Percentiles rank a stretch among this genome's conserved stretches.
Conservation (phyloP, 495 filamentous ascomycete species). For the Aspergillus sclerotiicarbonarius region DNA sequence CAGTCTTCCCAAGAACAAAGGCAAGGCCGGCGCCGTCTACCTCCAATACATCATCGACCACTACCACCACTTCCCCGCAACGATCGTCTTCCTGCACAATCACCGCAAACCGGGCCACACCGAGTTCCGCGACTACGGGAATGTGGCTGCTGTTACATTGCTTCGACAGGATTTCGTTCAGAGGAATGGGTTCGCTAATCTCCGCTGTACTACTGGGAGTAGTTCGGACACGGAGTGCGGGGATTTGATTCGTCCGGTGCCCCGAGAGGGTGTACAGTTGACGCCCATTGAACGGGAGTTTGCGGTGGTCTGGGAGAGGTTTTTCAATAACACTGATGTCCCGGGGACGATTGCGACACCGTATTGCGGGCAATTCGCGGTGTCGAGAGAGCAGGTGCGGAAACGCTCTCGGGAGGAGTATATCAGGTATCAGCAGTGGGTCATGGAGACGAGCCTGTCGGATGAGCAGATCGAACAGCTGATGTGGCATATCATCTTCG, state of each 20-base stretch:
- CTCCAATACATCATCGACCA: constrained; percentile 52
- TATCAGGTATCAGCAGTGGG: constrained; percentile 54
- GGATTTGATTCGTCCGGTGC: constrained; percentile 13
- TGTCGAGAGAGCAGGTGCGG: constrained; percentile 51
- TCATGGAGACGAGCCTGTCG: constrained; percentile 55
- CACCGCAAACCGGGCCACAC: constrained; percentile 46
- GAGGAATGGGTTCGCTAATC: constrained; percentile 47
- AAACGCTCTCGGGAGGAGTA: constrained; percentile 53
- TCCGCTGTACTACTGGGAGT: constrained; percentile 35
- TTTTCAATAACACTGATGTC: constrained; percentile 46
- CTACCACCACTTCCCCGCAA: constrained; percentile 46
- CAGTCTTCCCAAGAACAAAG: constrained; percentile 42
- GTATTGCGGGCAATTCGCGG: constrained; percentile 73
- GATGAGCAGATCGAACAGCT: constrained; percentile 61
- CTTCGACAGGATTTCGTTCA: constrained; percentile 43
- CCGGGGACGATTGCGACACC: constrained; percentile 48
- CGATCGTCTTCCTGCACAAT: constrained; percentile 49
- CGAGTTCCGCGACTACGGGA: constrained; percentile 46
- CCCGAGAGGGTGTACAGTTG: constrained; percentile 23
- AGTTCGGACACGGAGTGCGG: constrained; percentile 33
- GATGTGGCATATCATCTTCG: constrained; percentile 70
- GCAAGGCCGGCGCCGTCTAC: constrained; percentile 48
- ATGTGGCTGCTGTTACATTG: constrained; percentile 32
- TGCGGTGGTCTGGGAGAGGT: constrained; percentile 36
- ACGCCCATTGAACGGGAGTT: constrained; percentile 4